Percentiles rank a stretch among this genome's conserved stretches.
Conservation (phyloP, 1,284 basidiomycete genomes). For the Boletus sp. region DNA sequence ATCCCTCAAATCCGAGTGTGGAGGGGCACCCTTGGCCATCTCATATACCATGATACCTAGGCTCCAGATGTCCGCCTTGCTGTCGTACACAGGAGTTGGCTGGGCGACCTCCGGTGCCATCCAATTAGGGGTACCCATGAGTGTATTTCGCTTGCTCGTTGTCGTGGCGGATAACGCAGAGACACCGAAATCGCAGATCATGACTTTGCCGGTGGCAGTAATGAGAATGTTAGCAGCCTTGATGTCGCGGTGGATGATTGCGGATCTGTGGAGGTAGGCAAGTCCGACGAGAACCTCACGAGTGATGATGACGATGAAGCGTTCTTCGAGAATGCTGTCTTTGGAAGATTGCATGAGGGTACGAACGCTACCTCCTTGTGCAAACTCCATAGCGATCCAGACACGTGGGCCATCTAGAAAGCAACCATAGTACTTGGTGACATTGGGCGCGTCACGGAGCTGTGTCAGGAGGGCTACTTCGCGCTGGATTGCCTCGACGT, state of each 20-base stretch:
- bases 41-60: slow-evolving; percentile 93
- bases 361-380: slow-evolving; percentile 91
- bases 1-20: slow-evolving; percentile 77
- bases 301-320: slow-evolving; percentile 83
- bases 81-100: slow-evolving; percentile 84
- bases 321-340: slow-evolving; percentile 83
- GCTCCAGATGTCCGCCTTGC: slow-evolving; percentile 96
- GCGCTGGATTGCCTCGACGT: slow-evolving; percentile 94
- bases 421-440: slow-evolving; percentile 96
- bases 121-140: slow-evolving; percentile 97
- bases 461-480: slow-evolving; percentile 93
- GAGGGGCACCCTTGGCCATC: slow-evolving; percentile 92
- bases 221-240: slow-evolving; percentile 96
- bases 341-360: slow-evolving; percentile 85
- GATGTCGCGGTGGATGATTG: slow-evolving; percentile 95
- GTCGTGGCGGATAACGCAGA: slow-evolving; percentile 87
- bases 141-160: slow-evolving; percentile 88
- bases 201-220: slow-evolving; percentile 81
- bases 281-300: slow-evolving; percentile 88
- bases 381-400: slow-evolving; percentile 99
- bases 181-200: slow-evolving; percentile 96
- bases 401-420: slow-evolving; percentile 92
- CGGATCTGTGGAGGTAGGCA: slow-evolving; percentile 85
- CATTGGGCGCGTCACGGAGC: slow-evolving; percentile 83
- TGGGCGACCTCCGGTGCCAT: slow-evolving; percentile 98